Conservation (phyloP, 768 basidiomycete genomes). For the Mycena indigotica region DNA sequence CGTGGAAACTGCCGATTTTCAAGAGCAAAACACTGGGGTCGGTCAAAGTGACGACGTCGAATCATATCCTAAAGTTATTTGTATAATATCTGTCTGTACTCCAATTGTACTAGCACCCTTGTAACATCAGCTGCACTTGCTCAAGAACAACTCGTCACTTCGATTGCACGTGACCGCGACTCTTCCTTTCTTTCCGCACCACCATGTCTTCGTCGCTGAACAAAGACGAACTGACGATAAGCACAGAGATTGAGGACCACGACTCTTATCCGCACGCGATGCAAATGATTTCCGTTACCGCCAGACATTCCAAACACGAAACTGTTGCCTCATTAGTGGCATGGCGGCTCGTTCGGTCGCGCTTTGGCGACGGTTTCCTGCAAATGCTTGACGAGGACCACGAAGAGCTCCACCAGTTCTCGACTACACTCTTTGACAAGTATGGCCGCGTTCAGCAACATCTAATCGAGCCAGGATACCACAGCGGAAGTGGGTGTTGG, state of each 20-base stretch:
- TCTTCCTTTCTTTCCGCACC: background rate
- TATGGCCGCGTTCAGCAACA: background rate
- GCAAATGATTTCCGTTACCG: constrained; percentile 1
- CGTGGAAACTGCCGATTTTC: constrained; percentile 20
- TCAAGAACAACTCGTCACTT: background rate
- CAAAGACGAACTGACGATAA: background rate
- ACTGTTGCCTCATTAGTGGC: constrained; percentile 4
- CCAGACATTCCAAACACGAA: constrained; percentile 5
- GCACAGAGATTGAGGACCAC: constrained; percentile 1
- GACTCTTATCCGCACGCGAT: constrained; percentile 3
- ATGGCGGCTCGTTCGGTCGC: constrained; percentile 6
- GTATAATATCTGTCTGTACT: constrained; percentile 9
- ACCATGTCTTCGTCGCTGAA: background rate
- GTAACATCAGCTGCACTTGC: background rate
- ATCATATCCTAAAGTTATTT: constrained; percentile 19
- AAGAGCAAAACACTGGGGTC: constrained; percentile 15
- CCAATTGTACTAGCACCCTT: background rate
- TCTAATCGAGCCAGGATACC: background rate
- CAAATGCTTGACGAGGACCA: constrained; percentile 33
- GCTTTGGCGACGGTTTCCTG: constrained; percentile 18
- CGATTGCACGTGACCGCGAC: background rate
- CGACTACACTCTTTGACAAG: background rate
- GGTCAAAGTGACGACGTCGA: constrained; percentile 16
- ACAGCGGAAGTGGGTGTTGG: background rate
- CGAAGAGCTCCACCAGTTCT: constrained; percentile 34